phyloP scores from a whole-genome alignment of 2,329 filamentous ascomycete species.

The Hymenoscyphus fraxineus region DNA sequence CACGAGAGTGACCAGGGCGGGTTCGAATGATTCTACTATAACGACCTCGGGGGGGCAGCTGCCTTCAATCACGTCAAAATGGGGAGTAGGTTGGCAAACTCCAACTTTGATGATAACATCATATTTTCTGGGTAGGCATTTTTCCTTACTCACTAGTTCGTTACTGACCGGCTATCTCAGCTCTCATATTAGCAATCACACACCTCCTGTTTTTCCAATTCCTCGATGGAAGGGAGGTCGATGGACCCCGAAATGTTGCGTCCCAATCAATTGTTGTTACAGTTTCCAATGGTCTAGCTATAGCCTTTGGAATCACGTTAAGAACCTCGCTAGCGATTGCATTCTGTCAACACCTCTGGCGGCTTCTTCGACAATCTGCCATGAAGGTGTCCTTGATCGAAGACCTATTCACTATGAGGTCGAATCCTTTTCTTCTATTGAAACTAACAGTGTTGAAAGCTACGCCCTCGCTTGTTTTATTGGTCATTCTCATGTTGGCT shows the following conservation, averaged over 20 bases:
- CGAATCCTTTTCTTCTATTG: constrained; percentile 21
- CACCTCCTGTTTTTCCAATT: constrained; percentile 24
- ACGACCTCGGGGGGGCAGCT: neutral
- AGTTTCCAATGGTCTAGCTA: constrained; percentile 26
- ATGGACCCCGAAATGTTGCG: constrained; percentile 19
- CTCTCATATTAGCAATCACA: constrained; percentile 16
- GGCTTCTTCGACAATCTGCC: constrained; percentile 18
- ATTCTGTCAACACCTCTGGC: constrained; percentile 26
- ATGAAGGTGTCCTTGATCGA: constrained; percentile 30
- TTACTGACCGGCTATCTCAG: too few relatives aligned
- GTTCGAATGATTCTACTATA: neutral
- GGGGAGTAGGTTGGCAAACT: constrained; percentile 27
- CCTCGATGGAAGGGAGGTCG: constrained; percentile 23
- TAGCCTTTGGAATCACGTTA: constrained; percentile 22
- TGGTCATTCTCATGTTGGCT: constrained; percentile 20
- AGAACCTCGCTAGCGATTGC: constrained; percentile 18
- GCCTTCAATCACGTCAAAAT: constrained; percentile 4
- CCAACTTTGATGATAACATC: constrained; percentile 20
- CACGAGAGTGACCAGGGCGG: neutral
- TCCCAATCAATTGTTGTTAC: constrained; percentile 26
- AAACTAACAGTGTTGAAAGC: constrained; percentile 16
- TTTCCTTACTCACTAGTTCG: too few relatives aligned
- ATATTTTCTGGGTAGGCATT: too few relatives aligned
- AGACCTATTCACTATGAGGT: constrained; percentile 19
- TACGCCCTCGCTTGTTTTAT: constrained; percentile 18